Percentiles rank a stretch among this genome's conserved stretches.
These are phyloP conservation scores for Diaporthe batatas DNA, from an alignment of 2,329 filamentous ascomycete species.

Conservation along the genomic window DNA sequence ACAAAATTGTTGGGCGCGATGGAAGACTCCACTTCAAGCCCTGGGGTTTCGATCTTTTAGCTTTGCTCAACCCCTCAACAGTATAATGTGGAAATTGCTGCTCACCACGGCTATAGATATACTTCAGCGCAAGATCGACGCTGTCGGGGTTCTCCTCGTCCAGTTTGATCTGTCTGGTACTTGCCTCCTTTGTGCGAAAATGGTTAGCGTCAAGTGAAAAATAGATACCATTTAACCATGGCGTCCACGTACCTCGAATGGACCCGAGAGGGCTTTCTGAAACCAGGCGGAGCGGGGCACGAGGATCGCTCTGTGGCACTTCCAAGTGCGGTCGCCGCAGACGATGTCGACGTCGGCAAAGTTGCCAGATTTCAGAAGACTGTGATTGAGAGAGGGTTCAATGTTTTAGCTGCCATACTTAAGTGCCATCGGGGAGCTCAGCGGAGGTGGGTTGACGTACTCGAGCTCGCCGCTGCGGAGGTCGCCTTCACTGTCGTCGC, in stretches of 20 bases:
- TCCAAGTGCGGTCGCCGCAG: not conserved
- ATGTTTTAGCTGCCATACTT: not conserved
- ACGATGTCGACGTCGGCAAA: constrained; percentile 10
- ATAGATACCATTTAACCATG: too few relatives aligned
- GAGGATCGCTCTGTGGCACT: constrained; percentile 28
- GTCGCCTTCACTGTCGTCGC: too few relatives aligned
- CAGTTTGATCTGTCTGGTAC: not conserved
- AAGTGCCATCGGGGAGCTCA: fast-evolving
- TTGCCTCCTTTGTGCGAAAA: not conserved
- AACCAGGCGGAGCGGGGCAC: constrained; percentile 12
- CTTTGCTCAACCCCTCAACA: not conserved
- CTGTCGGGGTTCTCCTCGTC: not conserved
- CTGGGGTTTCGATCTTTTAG: not conserved
- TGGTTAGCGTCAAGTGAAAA: fast-evolving
- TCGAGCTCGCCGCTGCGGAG: not conserved
- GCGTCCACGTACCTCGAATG: not conserved
- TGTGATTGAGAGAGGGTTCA: not conserved
- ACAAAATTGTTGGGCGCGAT: not conserved
- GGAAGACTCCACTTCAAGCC: not conserved
- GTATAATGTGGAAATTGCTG: not conserved
- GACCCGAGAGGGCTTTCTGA: not conserved
- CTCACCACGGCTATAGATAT: constrained; percentile 13
- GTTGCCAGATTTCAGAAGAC: constrained; percentile 2
- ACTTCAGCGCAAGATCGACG: not conserved
- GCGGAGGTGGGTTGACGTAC: not conserved